Base-by-base conservation (phyloP, 208 protist genomes). In the Leishmania tarentolae region DNA sequence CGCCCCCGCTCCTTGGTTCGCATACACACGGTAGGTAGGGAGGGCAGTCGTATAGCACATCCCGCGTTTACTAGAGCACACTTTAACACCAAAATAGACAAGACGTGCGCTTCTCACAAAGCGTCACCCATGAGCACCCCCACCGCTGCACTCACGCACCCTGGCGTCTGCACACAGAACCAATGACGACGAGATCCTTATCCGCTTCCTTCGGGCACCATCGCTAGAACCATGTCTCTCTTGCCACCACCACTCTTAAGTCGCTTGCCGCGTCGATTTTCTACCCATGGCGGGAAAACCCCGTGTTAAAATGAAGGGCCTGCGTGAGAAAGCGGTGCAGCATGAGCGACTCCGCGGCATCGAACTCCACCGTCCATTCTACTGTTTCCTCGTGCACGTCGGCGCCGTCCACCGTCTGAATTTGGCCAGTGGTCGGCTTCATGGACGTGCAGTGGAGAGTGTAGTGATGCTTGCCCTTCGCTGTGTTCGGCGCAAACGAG, bases 301-400 rank as follows among this genome's bases (percentile, higher is more conserved):
- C 94, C 2, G 86, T 91, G 88, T 97, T 95, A 85, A 93, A 92
- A 66, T 95, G 89, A 63, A 97, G 90, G 13, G 92, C 87, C 84
- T 96, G 92, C 3, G 91, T 86, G 13, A 97, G 86, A 72, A 97
- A 97, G 63, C 94, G 94, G 71, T 97, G 91, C 21, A 97, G 85
- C 94, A 97, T 95, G 24, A 97, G 84, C 8, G 94, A 94, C 85
- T 94, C 92, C 17, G 94, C 94, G 1, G 87, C 71, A 65, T 97
- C 91, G 75, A 97, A 81, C 17, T 88, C 75, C 28, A 93, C 92
- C 24, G 70, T 78, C 94, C 94, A 97, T 71, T 94, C 89, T 57
- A 96, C 85, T 69, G 85, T 90, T 53, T 93, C 91, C 77, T 91
- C 90, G 31, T 86, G 82, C 57, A 90, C 81, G 66, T 91, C 88